Conservation (phyloP, 2,329 filamentous ascomycete species). For the Penicillium palitans region DNA sequence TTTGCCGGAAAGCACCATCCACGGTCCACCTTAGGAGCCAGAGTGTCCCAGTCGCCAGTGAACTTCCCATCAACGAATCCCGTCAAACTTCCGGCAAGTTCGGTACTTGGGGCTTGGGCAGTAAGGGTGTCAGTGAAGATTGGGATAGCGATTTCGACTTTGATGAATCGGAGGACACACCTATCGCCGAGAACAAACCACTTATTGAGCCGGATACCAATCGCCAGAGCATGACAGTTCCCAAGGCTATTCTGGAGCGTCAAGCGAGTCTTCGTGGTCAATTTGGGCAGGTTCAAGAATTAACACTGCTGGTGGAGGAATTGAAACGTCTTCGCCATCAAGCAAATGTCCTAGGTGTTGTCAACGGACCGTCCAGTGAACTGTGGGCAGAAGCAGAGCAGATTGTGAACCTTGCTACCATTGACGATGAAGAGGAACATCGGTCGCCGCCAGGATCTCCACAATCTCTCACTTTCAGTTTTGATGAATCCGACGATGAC, state of each 20-base stretch:
- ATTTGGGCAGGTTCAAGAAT: constrained; percentile 63
- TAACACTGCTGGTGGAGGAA: constrained; percentile 65
- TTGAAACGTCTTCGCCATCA: constrained; percentile 61
- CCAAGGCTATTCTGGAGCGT: constrained; percentile 62
- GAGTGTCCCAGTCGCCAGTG: constrained; percentile 62
- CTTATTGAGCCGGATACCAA: constrained; percentile 21
- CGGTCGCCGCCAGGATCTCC: constrained; percentile 54
- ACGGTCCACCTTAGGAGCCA: constrained; percentile 65
- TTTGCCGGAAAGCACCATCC: constrained; percentile 59
- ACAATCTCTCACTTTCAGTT: constrained; percentile 59
- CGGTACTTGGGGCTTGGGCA: constrained; percentile 66
- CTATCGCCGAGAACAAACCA: constrained; percentile 45
- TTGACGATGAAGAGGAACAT: constrained; percentile 60
- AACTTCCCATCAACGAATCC: constrained; percentile 50
- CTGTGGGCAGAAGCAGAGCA: constrained; percentile 66
- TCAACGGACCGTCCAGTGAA: constrained; percentile 54
- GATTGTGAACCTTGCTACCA: constrained; percentile 66
- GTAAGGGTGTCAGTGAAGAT: constrained; percentile 66
- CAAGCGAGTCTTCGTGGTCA: constrained; percentile 66
- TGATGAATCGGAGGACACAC: constrained; percentile 51
- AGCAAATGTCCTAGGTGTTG: constrained; percentile 54
- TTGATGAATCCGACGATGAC: constrained; percentile 59
- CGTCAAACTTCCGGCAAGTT: constrained; percentile 58
- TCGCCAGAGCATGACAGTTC: constrained; percentile 51
- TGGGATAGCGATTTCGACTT: constrained; percentile 71